phyloP scores from a whole-genome alignment of 2,329 filamentous ascomycete genomes.

The Sphaerostilbella broomeana region DNA sequence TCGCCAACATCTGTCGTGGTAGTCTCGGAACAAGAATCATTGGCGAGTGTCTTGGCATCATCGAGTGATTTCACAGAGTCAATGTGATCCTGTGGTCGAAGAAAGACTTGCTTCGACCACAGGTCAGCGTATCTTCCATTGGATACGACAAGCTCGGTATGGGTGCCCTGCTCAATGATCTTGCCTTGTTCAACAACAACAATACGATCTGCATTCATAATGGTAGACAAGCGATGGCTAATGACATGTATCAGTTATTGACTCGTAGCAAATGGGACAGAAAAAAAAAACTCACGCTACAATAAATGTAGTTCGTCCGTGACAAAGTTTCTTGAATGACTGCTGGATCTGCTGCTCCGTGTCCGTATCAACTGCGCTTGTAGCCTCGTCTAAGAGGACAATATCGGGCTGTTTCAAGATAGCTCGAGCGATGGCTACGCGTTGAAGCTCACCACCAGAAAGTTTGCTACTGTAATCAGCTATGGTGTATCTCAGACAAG shows the following conservation, averaged over 20 bases:
- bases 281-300: constrained; percentile 46
- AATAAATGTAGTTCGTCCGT: constrained; percentile 59
- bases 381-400: constrained; percentile 72
- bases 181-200: constrained; percentile 58
- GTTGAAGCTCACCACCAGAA: constrained; percentile 60
- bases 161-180: constrained; percentile 57
- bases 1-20: constrained; percentile 7
- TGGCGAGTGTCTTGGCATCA: constrained; percentile 12
- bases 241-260: background rate
- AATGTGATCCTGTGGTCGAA: constrained; percentile 39
- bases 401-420: constrained; percentile 69
- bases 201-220: constrained; percentile 62
- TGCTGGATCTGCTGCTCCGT: constrained; percentile 62
- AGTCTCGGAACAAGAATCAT: constrained; percentile 12
- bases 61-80: constrained; percentile 16
- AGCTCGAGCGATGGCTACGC: constrained; percentile 62
- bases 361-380: constrained; percentile 67
- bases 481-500: background rate
- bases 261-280: background rate
- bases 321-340: constrained; percentile 51
- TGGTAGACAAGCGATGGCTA: constrained; percentile 63
- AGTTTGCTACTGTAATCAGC: constrained; percentile 42
- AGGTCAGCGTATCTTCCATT: constrained; percentile 57
- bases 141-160: constrained; percentile 50
- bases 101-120: constrained; percentile 58